phyloP scores from a whole-genome alignment of 2,329 filamentous ascomycete species.

The Ophiocordyceps camponoti-leonardi region DNA sequence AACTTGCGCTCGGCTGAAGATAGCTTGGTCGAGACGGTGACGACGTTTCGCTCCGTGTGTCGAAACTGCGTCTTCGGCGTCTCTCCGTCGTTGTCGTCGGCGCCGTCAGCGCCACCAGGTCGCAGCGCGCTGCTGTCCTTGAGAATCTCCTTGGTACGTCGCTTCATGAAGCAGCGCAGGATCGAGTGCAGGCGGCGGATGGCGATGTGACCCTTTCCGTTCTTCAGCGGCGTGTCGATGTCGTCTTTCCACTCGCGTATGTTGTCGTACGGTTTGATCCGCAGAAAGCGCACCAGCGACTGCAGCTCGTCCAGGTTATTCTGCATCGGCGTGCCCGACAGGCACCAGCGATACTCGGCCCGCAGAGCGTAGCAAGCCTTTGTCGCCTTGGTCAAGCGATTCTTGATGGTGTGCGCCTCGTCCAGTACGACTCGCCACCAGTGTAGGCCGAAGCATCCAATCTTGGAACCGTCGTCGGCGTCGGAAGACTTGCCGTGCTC shows the following conservation, averaged over 20 bases:
- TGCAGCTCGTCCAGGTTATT: conserved; percentile 96
- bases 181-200: conserved; percentile 74
- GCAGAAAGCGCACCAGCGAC: conserved; percentile 79
- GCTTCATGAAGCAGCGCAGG: conserved; percentile 90
- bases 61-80: conserved; percentile 55
- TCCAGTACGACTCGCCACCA: conserved; percentile 96
- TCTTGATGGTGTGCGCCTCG: conserved; percentile 97
- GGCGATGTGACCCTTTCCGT: conserved; percentile 73
- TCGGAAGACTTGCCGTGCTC: conserved; percentile 61
- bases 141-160: conserved; percentile 93
- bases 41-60: conserved; percentile 79
- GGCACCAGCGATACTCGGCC: conserved; percentile 84
- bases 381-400: conserved; percentile 87
- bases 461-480: conserved; percentile 42
- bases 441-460: conserved; percentile 75
- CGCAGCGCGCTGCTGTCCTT: conserved; percentile 72
- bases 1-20: conserved; percentile 67
- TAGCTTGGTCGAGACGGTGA: conserved; percentile 63
- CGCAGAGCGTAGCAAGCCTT: conserved; percentile 77
- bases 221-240: conserved; percentile 80
- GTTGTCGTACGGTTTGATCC: conserved; percentile 82
- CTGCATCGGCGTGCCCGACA: conserved; percentile 94
- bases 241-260: conserved; percentile 77
- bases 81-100: conserved; percentile 33
- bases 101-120: conserved; percentile 52